Percentiles rank a stretch among this genome's conserved stretches.
These are phyloP conservation scores for Eremothecium coryli DNA, from an alignment of 1,139 yeast species.

Conservation along the genomic window DNA sequence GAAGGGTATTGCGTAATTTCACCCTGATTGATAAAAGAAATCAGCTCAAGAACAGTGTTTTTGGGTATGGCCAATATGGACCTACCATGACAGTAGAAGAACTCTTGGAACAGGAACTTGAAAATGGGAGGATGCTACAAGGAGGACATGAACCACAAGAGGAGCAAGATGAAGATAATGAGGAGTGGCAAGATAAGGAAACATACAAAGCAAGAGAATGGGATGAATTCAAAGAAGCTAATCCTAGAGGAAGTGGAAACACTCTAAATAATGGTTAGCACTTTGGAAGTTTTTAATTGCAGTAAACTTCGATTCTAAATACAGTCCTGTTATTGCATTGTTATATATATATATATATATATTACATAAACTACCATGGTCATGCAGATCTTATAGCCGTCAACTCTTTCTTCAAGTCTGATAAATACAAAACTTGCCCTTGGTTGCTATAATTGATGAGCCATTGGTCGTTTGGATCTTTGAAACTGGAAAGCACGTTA, in stretches of 20 bases:
- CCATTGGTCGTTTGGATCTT: slow-evolving; percentile 47
- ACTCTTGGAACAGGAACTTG: slow-evolving; percentile 73
- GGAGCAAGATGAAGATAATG: slow-evolving; percentile 45
- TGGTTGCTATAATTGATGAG: slow-evolving; percentile 30
- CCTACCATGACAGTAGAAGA: slow-evolving; percentile 97
- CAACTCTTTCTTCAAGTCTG: slow-evolving; percentile 12
- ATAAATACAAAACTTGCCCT: slow-evolving; percentile 27
- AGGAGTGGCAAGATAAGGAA: slow-evolving; percentile 40
- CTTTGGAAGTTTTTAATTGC: too few relatives aligned
- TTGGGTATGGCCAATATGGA: slow-evolving; percentile 84
- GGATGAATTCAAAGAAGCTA: slow-evolving; percentile 88
- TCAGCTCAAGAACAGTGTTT: slow-evolving; percentile 53
- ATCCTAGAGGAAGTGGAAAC: slow-evolving; percentile 85
- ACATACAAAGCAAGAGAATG: slow-evolving; percentile 67
- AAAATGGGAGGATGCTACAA: slow-evolving; percentile 69
- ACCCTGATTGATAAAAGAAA: slow-evolving; percentile 58
- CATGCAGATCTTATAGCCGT: background rate
- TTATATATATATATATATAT: slow-evolving; percentile 4
- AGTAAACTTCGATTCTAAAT: too few relatives aligned
- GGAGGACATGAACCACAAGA: slow-evolving; percentile 37
- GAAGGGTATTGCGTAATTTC: slow-evolving; percentile 77
- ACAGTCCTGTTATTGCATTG: too few relatives aligned
- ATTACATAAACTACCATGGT: slow-evolving; percentile 1
- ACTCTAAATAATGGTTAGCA: slow-evolving; percentile 78
- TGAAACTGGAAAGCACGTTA: slow-evolving; percentile 25